Base-by-base conservation (phyloP, 2,329 filamentous ascomycete species). In the Cadophora sp. region DNA sequence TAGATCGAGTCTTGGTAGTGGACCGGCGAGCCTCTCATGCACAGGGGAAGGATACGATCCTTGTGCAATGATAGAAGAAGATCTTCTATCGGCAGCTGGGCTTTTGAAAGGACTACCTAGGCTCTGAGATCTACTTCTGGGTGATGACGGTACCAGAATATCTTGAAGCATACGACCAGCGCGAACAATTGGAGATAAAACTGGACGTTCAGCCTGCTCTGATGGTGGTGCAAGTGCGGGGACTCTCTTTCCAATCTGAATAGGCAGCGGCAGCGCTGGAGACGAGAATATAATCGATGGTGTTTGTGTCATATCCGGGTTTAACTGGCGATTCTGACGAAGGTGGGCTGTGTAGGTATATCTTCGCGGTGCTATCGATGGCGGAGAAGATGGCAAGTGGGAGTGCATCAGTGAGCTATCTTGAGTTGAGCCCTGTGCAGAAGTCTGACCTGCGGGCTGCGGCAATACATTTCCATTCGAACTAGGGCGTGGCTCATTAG, bases 61-160 rank as follows among this genome's bases (percentile, higher is more conserved):
- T 63, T 66, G 62, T 50, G 60, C 41, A 48, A 69, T 33, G 58
- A 69, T 74, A 20, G 73, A 72, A 27, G 70, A 68, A 3, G 71
- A 72, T 60, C 65, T 72, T 62, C 71, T 68, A 30, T 73, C 73
- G 33, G 69, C 63, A 27, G 67, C 65, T 6, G 76, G 76, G 41
- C 76, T 78, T 51, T 76, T 77, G 62, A 78, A 78, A 4, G 76
- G 76, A 33, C 76, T 77, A 20, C 75, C 74, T 24, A 78, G 64
- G 62, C 73, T 76, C 53, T 76, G 71, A n/a, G 76, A 75, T 55
- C 75, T 69, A 30, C 67, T 71, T 70, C 75, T 71, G 33, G 75
- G 67, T 27, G 75, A 74, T 53, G 72, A 72, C 39, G 75, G 75
- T 18, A 76, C 71, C 51, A 75, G 59, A 7, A 76, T 72, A 63